A percentile compares a stretch with the other conserved stretches of the same genome.
phyloP scores from a whole-genome alignment of 1,284 basidiomycete genomes.

The Ustilago trichophora region DNA sequence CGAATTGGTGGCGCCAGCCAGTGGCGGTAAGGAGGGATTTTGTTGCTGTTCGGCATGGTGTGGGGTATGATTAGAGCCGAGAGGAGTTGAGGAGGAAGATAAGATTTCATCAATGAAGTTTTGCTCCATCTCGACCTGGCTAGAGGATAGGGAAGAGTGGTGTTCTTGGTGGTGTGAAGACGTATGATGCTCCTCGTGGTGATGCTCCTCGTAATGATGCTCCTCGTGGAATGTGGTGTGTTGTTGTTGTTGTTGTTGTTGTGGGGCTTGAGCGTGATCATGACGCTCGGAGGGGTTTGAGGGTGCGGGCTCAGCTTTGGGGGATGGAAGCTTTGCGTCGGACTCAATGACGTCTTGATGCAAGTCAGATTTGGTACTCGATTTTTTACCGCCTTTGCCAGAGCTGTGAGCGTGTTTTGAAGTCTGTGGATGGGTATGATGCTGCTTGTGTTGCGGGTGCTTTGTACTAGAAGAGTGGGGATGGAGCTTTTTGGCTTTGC shows the following conservation, averaged over 20 bases:
- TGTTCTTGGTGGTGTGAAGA: not conserved
- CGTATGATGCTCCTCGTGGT: no score
- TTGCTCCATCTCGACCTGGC: conserved; percentile 5
- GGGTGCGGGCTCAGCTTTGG: not conserved
- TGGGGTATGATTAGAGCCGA: conserved; percentile 18
- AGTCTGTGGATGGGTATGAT: not conserved
- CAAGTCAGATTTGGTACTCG: not conserved
- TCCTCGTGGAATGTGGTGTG: no score
- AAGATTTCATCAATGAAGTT: conserved; percentile 2
- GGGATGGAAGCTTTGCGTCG: not conserved
- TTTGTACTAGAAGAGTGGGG: not conserved
- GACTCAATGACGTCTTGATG: not conserved
- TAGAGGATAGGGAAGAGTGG: not conserved
- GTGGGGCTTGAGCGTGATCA: no score
- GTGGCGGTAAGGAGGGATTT: not conserved
- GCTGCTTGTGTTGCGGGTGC: not conserved
- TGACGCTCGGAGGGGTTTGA: no score
- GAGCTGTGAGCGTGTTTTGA: not conserved
- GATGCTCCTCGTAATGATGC: no score
- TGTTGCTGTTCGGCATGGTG: not conserved
- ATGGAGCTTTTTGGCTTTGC: not conserved
- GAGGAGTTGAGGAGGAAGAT: not conserved
- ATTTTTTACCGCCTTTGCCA: not conserved
- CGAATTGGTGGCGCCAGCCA: conserved; percentile 3
- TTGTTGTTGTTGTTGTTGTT: not conserved